phyloP scores from a whole-genome alignment of 352 stramenopile species.

The Globisporangium paddicum region DNA sequence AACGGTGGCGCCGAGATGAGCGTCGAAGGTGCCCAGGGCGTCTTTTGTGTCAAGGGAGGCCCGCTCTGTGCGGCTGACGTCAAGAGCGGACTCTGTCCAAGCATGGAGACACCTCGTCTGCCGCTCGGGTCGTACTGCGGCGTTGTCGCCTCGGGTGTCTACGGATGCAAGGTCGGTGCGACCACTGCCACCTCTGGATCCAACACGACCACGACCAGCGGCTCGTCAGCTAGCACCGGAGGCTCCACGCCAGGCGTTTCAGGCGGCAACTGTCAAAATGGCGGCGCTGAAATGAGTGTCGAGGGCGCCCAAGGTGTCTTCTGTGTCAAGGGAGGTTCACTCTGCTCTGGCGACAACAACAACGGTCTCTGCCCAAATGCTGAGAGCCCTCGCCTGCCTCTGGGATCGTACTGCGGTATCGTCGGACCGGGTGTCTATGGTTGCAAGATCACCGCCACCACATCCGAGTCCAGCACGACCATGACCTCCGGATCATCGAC shows the following conservation, averaged over 20 bases:
- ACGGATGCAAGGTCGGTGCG: background rate
- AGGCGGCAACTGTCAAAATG: conserved; percentile 1
- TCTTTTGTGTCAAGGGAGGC: conserved; percentile 19
- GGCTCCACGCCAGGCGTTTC: background rate
- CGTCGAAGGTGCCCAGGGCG: conserved; percentile 15
- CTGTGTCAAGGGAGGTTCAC: conserved; percentile 17
- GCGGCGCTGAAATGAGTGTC: conserved; percentile 12
- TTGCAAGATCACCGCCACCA: background rate
- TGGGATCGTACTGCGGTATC: conserved; percentile 10
- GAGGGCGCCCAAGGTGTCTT: conserved; percentile 18
- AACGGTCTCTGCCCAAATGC: conserved; percentile 17
- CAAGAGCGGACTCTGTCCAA: conserved; percentile 17
- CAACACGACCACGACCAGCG: background rate
- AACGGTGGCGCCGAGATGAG: conserved; percentile 7
- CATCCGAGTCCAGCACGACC: background rate
- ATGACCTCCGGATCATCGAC: background rate
- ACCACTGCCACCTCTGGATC: background rate
- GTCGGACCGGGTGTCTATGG: background rate
- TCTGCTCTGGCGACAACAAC: conserved; percentile 10
- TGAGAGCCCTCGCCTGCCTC: conserved; percentile 1
- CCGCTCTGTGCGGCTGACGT: conserved; percentile 15
- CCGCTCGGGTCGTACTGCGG: conserved; percentile 11
- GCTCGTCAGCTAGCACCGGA: too few species aligned
- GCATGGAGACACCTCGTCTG: conserved; percentile 2
- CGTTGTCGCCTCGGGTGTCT: background rate